phyloP scores from a whole-genome alignment of 352 stramenopile species.

The Phytophthora multivora region DNA sequence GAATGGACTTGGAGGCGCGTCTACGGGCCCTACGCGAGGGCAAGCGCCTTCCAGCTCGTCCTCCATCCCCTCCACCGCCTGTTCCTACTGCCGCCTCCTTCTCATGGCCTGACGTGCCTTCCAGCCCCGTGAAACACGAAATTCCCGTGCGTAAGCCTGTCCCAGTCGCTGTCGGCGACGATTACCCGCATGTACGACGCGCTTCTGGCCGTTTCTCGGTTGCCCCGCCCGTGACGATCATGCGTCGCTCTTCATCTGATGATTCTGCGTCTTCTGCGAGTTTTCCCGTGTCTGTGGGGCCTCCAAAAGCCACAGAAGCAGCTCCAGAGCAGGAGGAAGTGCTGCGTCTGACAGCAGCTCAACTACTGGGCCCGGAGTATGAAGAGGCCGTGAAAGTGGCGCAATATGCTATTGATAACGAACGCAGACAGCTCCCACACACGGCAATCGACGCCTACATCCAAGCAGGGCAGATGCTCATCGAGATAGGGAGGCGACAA shows the following conservation, averaged over 20 bases:
- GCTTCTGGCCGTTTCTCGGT: constrained; percentile 12
- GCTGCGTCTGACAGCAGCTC: constrained; percentile 31
- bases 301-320: neutral
- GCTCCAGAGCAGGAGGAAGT: constrained; percentile 22
- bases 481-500: constrained; percentile 68
- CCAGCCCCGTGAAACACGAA: constrained; percentile 10
- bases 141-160: constrained; percentile 9
- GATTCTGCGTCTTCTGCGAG: constrained; percentile 1
- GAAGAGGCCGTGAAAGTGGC: constrained; percentile 62
- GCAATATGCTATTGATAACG: constrained; percentile 72
- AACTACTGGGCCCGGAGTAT: constrained; percentile 65
- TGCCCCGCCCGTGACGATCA: constrained; percentile 17
- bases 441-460: constrained; percentile 82
- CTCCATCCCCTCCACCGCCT: constrained; percentile 9
- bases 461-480: constrained; percentile 64
- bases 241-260: constrained; percentile 11
- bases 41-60: constrained; percentile 13
- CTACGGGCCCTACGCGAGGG: constrained; percentile 55
- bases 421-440: constrained; percentile 62
- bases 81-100: constrained; percentile 14
- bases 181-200: constrained; percentile 12
- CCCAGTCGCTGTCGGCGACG: constrained; percentile 1
- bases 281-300: constrained; percentile 5
- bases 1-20: constrained; percentile 65
- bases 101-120: constrained; percentile 30